Evolutionary conservation across 805 yeast species (phyloP).

Genomic region (Saturnispora diversa): DNA sequence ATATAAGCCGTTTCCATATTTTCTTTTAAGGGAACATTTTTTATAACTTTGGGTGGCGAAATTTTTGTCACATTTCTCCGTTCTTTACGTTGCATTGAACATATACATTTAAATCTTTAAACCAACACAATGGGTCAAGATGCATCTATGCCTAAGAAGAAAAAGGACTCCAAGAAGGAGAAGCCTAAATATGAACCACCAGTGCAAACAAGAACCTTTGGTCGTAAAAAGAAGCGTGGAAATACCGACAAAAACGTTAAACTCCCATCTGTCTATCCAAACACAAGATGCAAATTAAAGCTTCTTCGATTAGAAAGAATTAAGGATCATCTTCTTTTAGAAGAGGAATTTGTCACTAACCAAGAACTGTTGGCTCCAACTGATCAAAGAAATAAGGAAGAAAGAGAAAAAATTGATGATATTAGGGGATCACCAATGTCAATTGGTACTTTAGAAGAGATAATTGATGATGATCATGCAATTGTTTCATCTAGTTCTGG

Average conservation of each 20-base stretch:
- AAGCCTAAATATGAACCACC: conserved; percentile 99
- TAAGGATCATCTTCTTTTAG: conserved; percentile 88
- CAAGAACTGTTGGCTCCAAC: conserved; percentile 94
- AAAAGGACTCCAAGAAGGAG: conserved; percentile 48
- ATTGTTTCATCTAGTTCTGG: conserved; percentile 94
- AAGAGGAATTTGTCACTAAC: conserved; percentile 92
- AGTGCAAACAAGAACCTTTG: conserved; percentile 78
- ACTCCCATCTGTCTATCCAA: conserved; percentile 82
- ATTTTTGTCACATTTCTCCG: not conserved
- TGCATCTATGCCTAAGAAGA: conserved; percentile 31
- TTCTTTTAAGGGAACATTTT: not conserved
- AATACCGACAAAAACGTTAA: conserved; percentile 72
- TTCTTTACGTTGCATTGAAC: not conserved
- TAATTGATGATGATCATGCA: conserved; percentile 97
- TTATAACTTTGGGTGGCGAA: conserved; percentile 1
- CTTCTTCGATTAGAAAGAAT: conserved; percentile 89
- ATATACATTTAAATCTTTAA: not conserved
- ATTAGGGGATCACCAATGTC: conserved; percentile 95
- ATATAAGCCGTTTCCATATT: conserved; percentile 11
- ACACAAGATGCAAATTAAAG: conserved; percentile 88
- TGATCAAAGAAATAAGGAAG: conserved; percentile 94
- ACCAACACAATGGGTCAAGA: conserved; percentile 26
- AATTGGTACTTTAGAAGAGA: conserved; percentile 93
- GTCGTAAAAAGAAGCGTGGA: conserved; percentile 77
- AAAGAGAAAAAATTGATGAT: conserved; percentile 89